Base-by-base conservation (phyloP, 495 filamentous ascomycete genomes). In the Hyaloscypha finlandica region DNA sequence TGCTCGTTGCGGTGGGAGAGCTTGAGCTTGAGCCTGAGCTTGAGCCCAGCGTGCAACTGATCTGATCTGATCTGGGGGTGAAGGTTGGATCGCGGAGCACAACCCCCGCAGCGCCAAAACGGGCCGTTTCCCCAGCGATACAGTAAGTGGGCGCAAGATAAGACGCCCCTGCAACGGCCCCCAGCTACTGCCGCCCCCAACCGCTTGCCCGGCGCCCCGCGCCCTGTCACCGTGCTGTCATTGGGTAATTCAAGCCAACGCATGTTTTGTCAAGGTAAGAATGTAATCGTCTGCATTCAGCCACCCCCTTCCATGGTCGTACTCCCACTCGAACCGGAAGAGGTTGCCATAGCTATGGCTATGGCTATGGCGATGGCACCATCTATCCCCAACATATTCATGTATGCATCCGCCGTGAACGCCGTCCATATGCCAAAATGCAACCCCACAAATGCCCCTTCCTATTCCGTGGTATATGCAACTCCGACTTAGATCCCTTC, bases 401-500 rank as follows among this genome's bases (percentile, higher is more conserved):
- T 48, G 42, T 11, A 19, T 12, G 4, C 16, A 16, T 19, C 42
- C 3, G 16, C 42, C 6, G 42, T 48, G 42, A 48, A 48, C 42
- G 16, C 42, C 42, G 42, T 48, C 42, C 42, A 48, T 14, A 48
- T 37, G 9, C 11, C 42, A 48, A 25, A 48, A 14, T 48, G 42
- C 42, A 48, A 48, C 42, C 16, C 42, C 42, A 1, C 16, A 14
- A 48, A 48, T 48, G 42, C 4, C 16, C 42, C 11, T 48, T 14
- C 16, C 42, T 4, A 22, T 45, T 33, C 59, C 31, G 37, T 42
- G 22, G 33, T 48, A 48, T 48, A 48, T 48, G n/a, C 31, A 25
- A 45, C 59, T 61, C 59, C 59, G 35, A 12, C 12, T 12, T 12
- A 12, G 37, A 61, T 39, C 25, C 55, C 57, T 45, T 35, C 30